Evolutionary conservation across 75 land plant species (phyloP).

Genomic region (Sequoiadendron giganteum): DNA sequence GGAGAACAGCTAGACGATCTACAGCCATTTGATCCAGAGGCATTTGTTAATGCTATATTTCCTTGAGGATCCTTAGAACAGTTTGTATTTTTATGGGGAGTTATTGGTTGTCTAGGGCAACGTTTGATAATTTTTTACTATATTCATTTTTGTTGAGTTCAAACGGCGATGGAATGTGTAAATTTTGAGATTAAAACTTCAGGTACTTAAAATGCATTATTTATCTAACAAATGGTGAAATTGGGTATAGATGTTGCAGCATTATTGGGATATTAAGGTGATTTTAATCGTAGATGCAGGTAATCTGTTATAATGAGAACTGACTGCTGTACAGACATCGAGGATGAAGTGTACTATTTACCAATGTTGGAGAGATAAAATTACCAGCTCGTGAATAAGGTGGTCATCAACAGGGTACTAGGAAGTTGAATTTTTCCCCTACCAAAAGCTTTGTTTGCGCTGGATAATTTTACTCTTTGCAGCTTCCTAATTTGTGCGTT

Average conservation of each 20-base stretch:
- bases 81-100: neutral
- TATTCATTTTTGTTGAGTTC: neutral
- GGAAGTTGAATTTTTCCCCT: neutral
- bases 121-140: neutral
- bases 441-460: neutral
- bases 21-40: conserved; percentile 95
- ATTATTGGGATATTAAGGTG: neutral
- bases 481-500: too few relatives aligned
- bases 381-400: neutral
- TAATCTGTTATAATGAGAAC: neutral
- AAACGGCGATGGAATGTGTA: neutral
- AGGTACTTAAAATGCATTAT: neutral
- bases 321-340: neutral
- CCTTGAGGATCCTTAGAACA: conserved; percentile 40
- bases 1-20: conserved; percentile 94
- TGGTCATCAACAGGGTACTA: neutral
- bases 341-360: neutral
- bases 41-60: conserved; percentile 92
- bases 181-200: neutral
- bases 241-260: neutral
- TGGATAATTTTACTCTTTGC: too few relatives aligned
- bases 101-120: neutral
- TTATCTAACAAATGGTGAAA: neutral
- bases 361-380: neutral
- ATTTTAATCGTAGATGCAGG: neutral